A percentile compares a stretch with the other conserved stretches of the same genome.
These are phyloP conservation scores for Colletotrichum incanum DNA, from an alignment of 2,329 filamentous ascomycete genomes.

Conservation along the genomic window DNA sequence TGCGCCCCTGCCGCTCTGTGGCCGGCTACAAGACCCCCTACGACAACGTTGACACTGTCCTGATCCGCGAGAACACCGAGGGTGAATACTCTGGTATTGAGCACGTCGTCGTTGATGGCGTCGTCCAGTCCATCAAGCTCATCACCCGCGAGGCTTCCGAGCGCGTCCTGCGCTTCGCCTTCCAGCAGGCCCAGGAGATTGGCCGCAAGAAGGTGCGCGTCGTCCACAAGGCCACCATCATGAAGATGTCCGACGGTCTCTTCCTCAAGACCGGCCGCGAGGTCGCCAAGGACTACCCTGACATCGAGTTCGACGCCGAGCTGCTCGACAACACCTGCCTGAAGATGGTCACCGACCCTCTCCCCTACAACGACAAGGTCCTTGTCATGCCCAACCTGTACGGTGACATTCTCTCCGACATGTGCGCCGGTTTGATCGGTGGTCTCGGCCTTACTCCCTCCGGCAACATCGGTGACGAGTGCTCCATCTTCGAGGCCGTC, in stretches of 20 bases:
- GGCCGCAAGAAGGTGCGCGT: conserved; percentile 97
- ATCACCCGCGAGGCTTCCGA: conserved; percentile 96
- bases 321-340: conserved; percentile 99
- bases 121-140: conserved; percentile 99
- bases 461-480: conserved; percentile 98
- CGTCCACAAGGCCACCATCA: conserved; percentile 99
- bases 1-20: conserved; percentile 97
- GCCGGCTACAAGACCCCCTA: conserved; percentile 99
- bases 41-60: conserved; percentile 95
- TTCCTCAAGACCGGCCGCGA: conserved; percentile 91
- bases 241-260: conserved; percentile 99
- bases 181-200: conserved; percentile 96
- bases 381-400: conserved; percentile 99
- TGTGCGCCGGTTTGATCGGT: conserved; percentile 98
- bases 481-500: conserved; percentile 99
- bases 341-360: conserved; percentile 97
- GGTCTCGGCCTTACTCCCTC: conserved; percentile 97
- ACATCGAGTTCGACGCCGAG: conserved; percentile 97
- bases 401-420: conserved; percentile 99
- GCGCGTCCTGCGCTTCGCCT: conserved; percentile 96
- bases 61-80: conserved; percentile 99
- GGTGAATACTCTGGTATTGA: conserved; percentile 99
- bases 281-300: conserved; percentile 94
- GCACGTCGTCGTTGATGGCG: conserved; percentile 97
- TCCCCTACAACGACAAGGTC: conserved; percentile 99